Evolutionary conservation across 192 early-diverging fungal genomes (phyloP).

Genomic region (Podila epicladia): DNA sequence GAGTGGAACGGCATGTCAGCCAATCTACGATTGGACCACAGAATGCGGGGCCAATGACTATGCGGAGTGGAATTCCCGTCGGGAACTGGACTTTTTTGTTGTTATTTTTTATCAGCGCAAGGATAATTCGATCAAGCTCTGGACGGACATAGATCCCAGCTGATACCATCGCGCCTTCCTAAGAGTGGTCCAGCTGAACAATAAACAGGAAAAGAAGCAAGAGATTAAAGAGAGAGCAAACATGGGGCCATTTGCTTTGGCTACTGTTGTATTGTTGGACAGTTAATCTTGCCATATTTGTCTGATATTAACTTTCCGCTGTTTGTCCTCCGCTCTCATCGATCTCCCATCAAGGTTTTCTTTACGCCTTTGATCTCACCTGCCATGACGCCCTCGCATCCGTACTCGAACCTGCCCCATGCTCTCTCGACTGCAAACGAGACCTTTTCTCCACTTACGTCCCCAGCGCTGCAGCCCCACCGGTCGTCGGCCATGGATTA

Average conservation of each 20-base stretch:
- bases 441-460: constrained; percentile 71
- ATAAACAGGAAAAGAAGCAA: background rate
- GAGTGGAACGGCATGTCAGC: too few relatives aligned
- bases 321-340: background rate
- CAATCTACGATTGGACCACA: too few relatives aligned
- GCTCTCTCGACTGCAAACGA: constrained; percentile 51
- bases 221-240: background rate
- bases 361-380: constrained; percentile 76
- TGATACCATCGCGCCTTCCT: background rate
- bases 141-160: background rate
- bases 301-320: background rate
- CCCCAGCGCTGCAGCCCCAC: constrained; percentile 67
- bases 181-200: background rate
- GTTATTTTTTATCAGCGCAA: too few relatives aligned
- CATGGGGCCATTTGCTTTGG: background rate
- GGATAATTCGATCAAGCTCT: background rate
- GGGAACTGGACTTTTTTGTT: too few relatives aligned
- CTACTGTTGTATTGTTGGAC: background rate
- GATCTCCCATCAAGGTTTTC: constrained; percentile 21
- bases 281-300: background rate
- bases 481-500: constrained; percentile 31
- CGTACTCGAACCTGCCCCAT: constrained; percentile 55
- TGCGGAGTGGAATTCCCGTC: too few relatives aligned
- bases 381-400: constrained; percentile 71
- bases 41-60: too few relatives aligned